Conservation (phyloP, 495 filamentous ascomycete species). For the Daldinia caldariorum region DNA sequence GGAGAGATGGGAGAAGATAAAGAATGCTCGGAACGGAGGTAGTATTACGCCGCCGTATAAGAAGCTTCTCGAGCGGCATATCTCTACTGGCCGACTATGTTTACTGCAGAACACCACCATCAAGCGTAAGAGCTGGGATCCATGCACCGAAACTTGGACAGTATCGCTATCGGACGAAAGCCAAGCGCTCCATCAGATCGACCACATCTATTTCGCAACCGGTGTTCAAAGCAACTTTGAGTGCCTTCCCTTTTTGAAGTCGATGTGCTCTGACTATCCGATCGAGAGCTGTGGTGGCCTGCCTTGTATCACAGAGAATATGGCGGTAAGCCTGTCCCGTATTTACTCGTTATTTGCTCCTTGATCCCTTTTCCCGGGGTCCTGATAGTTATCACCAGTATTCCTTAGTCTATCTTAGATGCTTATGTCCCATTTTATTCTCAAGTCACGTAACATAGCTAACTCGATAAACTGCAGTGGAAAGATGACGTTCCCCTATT, state of each 20-base stretch:
- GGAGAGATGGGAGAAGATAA: slow-evolving; percentile 66
- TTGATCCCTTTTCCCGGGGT: too few species aligned
- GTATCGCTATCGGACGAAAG: slow-evolving; percentile 61
- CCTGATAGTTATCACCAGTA: neutral
- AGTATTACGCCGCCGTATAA: slow-evolving; percentile 68
- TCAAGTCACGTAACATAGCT: neutral
- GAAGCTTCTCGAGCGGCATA: slow-evolving; percentile 63
- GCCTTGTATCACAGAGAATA: slow-evolving; percentile 70
- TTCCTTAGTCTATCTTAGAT: neutral
- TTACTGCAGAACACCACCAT: slow-evolving; percentile 64
- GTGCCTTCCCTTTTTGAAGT: slow-evolving; percentile 60
- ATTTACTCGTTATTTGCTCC: neutral
- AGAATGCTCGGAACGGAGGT: slow-evolving; percentile 67
- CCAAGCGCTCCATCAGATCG: slow-evolving; percentile 61
- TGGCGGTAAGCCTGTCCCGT: slow-evolving; percentile 29
- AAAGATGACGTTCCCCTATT: slow-evolving; percentile 67
- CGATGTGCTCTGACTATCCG: slow-evolving; percentile 62
- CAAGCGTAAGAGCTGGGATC: slow-evolving; percentile 36
- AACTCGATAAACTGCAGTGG: slow-evolving; percentile 60
- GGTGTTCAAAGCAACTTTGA: slow-evolving; percentile 63
- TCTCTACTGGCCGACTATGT: slow-evolving; percentile 54
- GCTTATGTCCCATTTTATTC: neutral
- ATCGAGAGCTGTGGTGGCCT: slow-evolving; percentile 63
- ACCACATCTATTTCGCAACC: slow-evolving; percentile 74
- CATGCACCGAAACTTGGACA: slow-evolving; percentile 58